Base-by-base conservation (phyloP, 768 basidiomycete species). In the Saitozyma podzolica region DNA sequence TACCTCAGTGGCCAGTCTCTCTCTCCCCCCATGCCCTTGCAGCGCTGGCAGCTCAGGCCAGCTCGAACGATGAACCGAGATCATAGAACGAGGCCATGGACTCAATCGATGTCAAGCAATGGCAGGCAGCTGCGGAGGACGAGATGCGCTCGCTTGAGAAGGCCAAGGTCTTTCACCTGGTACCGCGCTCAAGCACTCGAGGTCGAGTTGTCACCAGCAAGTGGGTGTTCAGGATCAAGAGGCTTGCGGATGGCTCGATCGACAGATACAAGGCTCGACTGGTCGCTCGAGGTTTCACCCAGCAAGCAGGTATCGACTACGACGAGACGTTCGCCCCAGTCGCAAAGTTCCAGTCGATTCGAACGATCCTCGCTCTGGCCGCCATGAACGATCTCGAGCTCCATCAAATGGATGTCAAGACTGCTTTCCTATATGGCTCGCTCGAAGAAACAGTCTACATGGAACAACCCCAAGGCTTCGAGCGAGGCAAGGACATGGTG, bases 171-270 rank as follows among this genome's bases (percentile, higher is more conserved):
- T 29, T 29, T 29, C 29, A 29, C 5, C 29, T 29, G 2, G 29
- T 29, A 5, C 29, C 29, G 29, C 29, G 29, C 2, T 29, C 29
- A 5, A 29, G 29, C 29, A 29, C 29, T 29, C 29, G 29, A 29
- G 29, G 29, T 29, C 29, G 29, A 29, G 29, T 29, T 29, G 29
- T 29, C 29, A 29, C 29, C 29, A 29, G 29, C 29, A 42, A 40
- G 29, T 61, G 52, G 51, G 51, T 53, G 8, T 61, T 54, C 20
- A 61, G 41, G n/a, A 37, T 19, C 42, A 61, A 61, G 42, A 61
- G 17, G 14, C 51, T 54, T 40, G 51, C 39, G 45, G 16, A 54
- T 52, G 14, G 51, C 50, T 7, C 11, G 40, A 49, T 41, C 59
- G 10, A 37, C 40, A 41, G 9, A 48, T 61, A 17, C 59, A 61